phyloP scores from a whole-genome alignment of 169 alveolate genomes.

The Plasmodium cynomolgi region DNA sequence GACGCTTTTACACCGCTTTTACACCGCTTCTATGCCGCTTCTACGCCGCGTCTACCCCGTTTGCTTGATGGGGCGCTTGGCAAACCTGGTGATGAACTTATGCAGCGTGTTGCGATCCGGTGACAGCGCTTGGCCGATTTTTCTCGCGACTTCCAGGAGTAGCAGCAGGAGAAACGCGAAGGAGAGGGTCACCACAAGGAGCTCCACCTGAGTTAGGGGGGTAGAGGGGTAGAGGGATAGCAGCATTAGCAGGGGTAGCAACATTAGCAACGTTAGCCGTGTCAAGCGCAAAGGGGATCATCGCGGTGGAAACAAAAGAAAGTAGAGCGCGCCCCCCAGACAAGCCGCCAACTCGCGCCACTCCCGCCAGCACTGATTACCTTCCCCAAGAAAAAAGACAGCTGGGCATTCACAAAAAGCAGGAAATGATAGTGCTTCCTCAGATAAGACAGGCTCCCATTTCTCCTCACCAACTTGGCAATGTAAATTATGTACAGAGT shows the following conservation, averaged over 20 bases:
- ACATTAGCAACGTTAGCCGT: not conserved
- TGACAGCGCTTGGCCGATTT: not conserved
- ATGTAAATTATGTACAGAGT: slow-evolving; percentile 19
- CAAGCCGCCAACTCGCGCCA: not conserved
- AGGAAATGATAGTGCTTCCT: slow-evolving; percentile 62
- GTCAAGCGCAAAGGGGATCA: not conserved
- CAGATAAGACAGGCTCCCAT: not conserved
- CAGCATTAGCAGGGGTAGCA: not conserved
- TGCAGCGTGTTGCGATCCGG: not conserved
- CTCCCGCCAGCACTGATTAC: not conserved
- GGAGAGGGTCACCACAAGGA: slow-evolving; percentile 16
- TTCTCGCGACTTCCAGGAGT: slow-evolving; percentile 14
- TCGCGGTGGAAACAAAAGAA: not conserved
- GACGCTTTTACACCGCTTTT: not conserved
- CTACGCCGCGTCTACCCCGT: not conserved
- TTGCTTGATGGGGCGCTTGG: not conserved
- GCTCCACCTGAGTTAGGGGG: not conserved
- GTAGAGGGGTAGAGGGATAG: not conserved
- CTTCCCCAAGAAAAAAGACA: not conserved
- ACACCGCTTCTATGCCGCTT: not conserved
- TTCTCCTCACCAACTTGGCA: not conserved
- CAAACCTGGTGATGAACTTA: slow-evolving; percentile 16
- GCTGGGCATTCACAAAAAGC: slow-evolving; percentile 3
- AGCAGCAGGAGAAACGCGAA: slow-evolving; percentile 9
- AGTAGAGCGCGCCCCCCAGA: not conserved